Conservation (phyloP, 2,329 filamentous ascomycete genomes). For the Aspergillus aculeatus region DNA sequence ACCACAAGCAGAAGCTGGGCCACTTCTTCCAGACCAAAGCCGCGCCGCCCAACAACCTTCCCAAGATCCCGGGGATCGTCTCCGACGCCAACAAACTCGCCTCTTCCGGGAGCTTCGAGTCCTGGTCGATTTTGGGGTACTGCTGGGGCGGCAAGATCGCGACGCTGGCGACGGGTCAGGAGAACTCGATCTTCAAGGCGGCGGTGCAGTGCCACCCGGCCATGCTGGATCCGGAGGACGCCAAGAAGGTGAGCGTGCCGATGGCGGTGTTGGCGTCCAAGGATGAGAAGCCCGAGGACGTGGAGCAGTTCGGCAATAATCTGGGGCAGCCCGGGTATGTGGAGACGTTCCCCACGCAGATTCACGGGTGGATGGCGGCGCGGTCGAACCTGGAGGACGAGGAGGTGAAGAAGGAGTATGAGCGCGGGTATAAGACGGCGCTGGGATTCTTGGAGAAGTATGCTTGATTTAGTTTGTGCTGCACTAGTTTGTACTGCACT, state of each 20-base stretch:
- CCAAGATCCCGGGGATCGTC: slow-evolving; percentile 56
- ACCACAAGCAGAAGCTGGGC: slow-evolving; percentile 60
- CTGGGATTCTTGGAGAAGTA: slow-evolving; percentile 44
- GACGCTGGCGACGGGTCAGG: slow-evolving; percentile 51
- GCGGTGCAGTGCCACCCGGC: slow-evolving; percentile 59
- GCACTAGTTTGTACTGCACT: neutral
- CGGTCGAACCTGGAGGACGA: slow-evolving; percentile 40
- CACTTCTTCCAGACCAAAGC: slow-evolving; percentile 59
- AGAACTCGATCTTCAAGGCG: slow-evolving; percentile 55
- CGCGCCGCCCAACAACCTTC: slow-evolving; percentile 57
- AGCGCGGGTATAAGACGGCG: slow-evolving; percentile 43
- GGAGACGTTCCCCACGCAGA: slow-evolving; percentile 45
- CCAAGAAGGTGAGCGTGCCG: slow-evolving; percentile 55
- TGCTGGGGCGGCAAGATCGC: slow-evolving; percentile 63
- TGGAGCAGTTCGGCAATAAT: slow-evolving; percentile 40
- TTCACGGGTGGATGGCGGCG: slow-evolving; percentile 51
- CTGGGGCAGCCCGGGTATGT: slow-evolving; percentile 42
- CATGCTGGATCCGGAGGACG: slow-evolving; percentile 61
- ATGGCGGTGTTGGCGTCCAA: slow-evolving; percentile 57
- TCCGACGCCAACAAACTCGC: slow-evolving; percentile 53
- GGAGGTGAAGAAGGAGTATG: slow-evolving; percentile 44
- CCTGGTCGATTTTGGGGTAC: slow-evolving; percentile 61
- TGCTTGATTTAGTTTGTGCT: slow-evolving; percentile 23
- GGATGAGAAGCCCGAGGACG: slow-evolving; percentile 55
- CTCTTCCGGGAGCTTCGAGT: slow-evolving; percentile 42